Percentiles rank a stretch among this genome's conserved stretches.
Conservation (phyloP, 2,329 filamentous ascomycete genomes). For the Neurospora crassa region DNA sequence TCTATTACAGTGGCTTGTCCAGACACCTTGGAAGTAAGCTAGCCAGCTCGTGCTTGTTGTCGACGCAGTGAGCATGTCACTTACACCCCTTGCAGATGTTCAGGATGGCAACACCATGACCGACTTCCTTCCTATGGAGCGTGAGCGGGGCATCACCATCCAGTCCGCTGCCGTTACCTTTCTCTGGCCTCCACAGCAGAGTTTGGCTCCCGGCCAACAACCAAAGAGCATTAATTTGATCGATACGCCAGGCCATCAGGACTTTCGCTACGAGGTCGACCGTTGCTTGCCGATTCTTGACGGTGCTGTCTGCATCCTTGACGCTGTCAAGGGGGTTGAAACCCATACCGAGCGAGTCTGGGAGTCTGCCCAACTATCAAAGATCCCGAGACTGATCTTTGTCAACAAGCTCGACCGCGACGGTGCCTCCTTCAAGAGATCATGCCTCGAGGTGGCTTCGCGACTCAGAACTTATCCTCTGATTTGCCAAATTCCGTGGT, state of each 20-base stretch:
- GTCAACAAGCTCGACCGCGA: constrained; percentile 82
- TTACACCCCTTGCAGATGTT: constrained; percentile 50
- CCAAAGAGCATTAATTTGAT: constrained; percentile 79
- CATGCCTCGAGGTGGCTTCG: constrained; percentile 75
- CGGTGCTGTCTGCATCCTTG: constrained; percentile 27
- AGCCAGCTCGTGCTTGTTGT: not conserved
- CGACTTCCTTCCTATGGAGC: constrained; percentile 88
- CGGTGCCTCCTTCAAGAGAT: constrained; percentile 72
- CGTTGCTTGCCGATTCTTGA: constrained; percentile 54
- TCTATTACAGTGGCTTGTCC: constrained; percentile 90
- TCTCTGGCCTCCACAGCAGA: constrained; percentile 60
- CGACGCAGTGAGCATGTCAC: not conserved
- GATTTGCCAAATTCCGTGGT: constrained; percentile 94
- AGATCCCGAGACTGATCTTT: constrained; percentile 72
- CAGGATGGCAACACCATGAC: constrained; percentile 96
- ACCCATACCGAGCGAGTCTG: constrained; percentile 96
- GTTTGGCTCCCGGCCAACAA: constrained; percentile 28
- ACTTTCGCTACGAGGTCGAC: constrained; percentile 95
- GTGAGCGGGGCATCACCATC: constrained; percentile 90
- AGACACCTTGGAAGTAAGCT: constrained; percentile 64
- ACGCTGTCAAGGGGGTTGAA: constrained; percentile 54
- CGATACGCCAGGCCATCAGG: constrained; percentile 92
- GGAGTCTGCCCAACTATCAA: constrained; percentile 77
- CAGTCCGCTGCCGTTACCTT: constrained; percentile 96
- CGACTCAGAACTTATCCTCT: constrained; percentile 77